Percentiles rank a stretch among this genome's conserved stretches.
These are phyloP conservation scores for Apiospora arundinis DNA, from an alignment of 2,329 filamentous ascomycete genomes.

Conservation along the genomic window DNA sequence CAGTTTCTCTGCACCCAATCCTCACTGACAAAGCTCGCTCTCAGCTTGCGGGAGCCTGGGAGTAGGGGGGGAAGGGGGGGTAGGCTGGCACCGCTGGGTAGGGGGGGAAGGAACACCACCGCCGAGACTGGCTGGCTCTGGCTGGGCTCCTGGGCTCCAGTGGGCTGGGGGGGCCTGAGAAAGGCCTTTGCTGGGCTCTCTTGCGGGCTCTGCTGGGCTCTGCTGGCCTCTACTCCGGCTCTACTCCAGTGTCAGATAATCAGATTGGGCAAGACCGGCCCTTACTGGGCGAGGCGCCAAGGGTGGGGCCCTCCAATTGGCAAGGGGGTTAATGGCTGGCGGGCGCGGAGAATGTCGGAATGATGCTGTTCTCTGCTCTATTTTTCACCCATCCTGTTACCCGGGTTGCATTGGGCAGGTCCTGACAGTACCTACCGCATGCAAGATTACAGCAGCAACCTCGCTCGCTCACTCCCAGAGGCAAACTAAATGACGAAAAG, in stretches of 20 bases:
- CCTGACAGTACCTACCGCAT: constrained; percentile 14
- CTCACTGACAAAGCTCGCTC: not conserved
- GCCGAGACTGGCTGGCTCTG: constrained; percentile 14
- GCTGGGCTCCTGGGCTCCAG: too few relatives aligned
- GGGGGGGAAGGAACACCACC: not conserved
- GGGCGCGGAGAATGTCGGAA: constrained; percentile 14
- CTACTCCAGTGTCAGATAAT: constrained; percentile 13
- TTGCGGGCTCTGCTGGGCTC: too few relatives aligned
- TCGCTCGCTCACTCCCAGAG: not conserved
- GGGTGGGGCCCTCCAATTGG: not conserved
- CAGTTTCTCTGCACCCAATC: not conserved
- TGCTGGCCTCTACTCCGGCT: too few relatives aligned
- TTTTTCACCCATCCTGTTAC: constrained; percentile 12
- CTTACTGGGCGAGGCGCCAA: constrained; percentile 14
- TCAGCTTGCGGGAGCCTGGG: constrained; percentile 1
- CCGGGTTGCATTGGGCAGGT: constrained; percentile 12
- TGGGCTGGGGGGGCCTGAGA: constrained; percentile 7
- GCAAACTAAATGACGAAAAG: constrained; percentile 16
- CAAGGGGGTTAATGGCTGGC: constrained; percentile 14
- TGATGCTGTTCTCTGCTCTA: constrained; percentile 11
- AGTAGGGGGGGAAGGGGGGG: not conserved
- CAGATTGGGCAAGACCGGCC: constrained; percentile 17
- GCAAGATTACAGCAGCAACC: constrained; percentile 6
- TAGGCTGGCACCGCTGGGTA: not conserved
- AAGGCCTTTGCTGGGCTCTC: not conserved